These are phyloP conservation scores for Pseudevernia furfuracea DNA, from an alignment of 495 filamentous ascomycete species.

Conservation along the genomic window DNA sequence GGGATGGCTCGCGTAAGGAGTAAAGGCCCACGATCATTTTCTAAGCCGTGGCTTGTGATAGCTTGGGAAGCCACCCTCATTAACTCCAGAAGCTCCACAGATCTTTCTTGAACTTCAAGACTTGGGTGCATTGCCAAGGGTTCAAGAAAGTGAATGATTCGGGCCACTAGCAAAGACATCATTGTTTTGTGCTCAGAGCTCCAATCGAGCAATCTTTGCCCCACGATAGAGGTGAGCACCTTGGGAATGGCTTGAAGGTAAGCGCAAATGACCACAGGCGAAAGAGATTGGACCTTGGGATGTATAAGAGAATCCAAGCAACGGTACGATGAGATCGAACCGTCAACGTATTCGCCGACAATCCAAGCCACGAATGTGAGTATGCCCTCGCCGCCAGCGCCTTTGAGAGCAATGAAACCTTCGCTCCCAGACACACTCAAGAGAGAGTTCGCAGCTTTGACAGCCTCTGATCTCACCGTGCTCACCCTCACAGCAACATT, in stretches of 20 bases:
- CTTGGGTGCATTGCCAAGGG: conserved; percentile 68
- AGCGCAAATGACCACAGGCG: conserved; percentile 57
- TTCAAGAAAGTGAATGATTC: conserved; percentile 75
- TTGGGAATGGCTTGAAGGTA: conserved; percentile 86
- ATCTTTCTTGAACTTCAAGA: conserved; percentile 91
- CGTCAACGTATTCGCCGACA: conserved; percentile 72
- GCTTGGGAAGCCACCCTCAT: conserved; percentile 79
- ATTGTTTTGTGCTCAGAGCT: conserved; percentile 58
- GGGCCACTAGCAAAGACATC: conserved; percentile 64
- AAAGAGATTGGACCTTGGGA: conserved; percentile 49
- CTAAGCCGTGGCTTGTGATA: conserved; percentile 50
- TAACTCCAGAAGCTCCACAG: conserved; percentile 85
- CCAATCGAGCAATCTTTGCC: conserved; percentile 50
- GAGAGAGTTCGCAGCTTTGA: conserved; percentile 71
- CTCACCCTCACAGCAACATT: conserved; percentile 89
- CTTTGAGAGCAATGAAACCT: conserved; percentile 26
- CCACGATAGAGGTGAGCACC: conserved; percentile 60
- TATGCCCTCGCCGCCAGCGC: conserved; percentile 48
- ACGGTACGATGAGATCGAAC: conserved; percentile 55
- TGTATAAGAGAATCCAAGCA: conserved; percentile 69
- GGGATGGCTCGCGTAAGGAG: conserved; percentile 84
- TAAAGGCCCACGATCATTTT: conserved; percentile 57
- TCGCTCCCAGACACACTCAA: conserved; percentile 48
- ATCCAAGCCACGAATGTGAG: conserved; percentile 74
- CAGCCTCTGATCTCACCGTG: conserved; percentile 65